phyloP scores from a whole-genome alignment of 495 filamentous ascomycete species.

The Neurospora sp. region DNA sequence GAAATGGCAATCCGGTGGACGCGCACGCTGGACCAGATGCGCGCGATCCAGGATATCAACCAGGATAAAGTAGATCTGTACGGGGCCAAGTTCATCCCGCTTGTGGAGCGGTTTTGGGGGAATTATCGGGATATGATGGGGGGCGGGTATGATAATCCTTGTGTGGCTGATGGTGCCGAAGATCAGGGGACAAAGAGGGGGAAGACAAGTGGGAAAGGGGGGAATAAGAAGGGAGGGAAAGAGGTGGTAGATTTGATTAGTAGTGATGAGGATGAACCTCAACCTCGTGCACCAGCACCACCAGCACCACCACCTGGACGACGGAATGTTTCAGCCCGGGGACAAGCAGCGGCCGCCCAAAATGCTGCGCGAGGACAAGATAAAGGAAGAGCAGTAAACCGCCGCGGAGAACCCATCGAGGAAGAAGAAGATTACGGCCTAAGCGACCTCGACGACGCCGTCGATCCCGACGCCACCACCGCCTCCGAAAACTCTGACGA shows the following conservation, averaged over 20 bases:
- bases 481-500: constrained; percentile 14
- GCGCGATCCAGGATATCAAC: constrained; percentile 57
- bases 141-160: neutral
- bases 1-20: constrained; percentile 76
- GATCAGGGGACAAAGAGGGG: neutral
- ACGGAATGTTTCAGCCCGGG: neutral
- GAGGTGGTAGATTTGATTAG: neutral
- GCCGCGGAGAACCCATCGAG: constrained; percentile 16
- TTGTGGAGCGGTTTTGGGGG: constrained; percentile 46
- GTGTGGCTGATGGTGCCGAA: neutral
- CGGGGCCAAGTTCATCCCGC: constrained; percentile 53
- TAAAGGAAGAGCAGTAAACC: neutral
- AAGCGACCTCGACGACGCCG: constrained; percentile 32
- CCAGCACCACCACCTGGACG: no score
- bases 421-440: constrained; percentile 48
- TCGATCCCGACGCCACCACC: constrained; percentile 36
- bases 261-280: neutral
- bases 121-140: constrained; percentile 52
- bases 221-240: neutral
- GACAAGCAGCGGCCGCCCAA: neutral
- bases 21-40: constrained; percentile 49
- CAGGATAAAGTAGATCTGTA: constrained; percentile 58
- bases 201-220: neutral
- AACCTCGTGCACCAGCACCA: neutral
- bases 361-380: neutral